These are phyloP conservation scores for Vachellia pachyceras DNA, from an alignment of 306 rosid species.

Conservation along the genomic window DNA sequence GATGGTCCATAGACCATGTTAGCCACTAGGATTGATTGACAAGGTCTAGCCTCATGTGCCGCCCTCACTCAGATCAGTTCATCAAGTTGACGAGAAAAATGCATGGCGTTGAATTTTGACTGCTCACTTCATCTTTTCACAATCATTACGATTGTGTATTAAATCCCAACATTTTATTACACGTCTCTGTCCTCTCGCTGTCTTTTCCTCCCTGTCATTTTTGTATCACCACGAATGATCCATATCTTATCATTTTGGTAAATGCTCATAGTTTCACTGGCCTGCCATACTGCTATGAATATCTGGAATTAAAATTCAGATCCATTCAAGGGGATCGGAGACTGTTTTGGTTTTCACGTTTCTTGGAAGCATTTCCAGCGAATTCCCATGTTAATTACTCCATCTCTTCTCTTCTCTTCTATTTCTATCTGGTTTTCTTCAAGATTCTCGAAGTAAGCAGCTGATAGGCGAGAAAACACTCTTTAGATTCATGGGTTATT, in stretches of 20 bases:
- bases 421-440: neutral
- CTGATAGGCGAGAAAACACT: slow-evolving; percentile 22
- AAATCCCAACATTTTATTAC: slow-evolving; percentile 25
- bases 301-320: slow-evolving; percentile 29
- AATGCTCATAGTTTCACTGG: neutral
- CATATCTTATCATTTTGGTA: slow-evolving; percentile 4
- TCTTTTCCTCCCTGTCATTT: slow-evolving; percentile 9
- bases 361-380: slow-evolving; percentile 1
- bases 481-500: slow-evolving; percentile 56
- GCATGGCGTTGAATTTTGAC: slow-evolving; percentile 38
- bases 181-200: neutral
- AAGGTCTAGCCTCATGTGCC: neutral
- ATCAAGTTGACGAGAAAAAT: slow-evolving; percentile 30
- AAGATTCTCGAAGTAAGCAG: slow-evolving; percentile 8
- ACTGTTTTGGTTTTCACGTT: neutral
- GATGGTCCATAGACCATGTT: too few relatives aligned
- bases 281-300: slow-evolving; percentile 15
- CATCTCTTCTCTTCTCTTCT: slow-evolving; percentile 34
- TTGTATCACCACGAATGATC: neutral
- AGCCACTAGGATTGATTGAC: neutral
- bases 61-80: slow-evolving; percentile 13
- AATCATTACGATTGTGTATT: slow-evolving; percentile 42
- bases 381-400: slow-evolving; percentile 1
- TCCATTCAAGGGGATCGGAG: neutral
- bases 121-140: slow-evolving; percentile 41